phyloP scores from a whole-genome alignment of 2,329 filamentous ascomycete species.

The Cercospora sp. region DNA sequence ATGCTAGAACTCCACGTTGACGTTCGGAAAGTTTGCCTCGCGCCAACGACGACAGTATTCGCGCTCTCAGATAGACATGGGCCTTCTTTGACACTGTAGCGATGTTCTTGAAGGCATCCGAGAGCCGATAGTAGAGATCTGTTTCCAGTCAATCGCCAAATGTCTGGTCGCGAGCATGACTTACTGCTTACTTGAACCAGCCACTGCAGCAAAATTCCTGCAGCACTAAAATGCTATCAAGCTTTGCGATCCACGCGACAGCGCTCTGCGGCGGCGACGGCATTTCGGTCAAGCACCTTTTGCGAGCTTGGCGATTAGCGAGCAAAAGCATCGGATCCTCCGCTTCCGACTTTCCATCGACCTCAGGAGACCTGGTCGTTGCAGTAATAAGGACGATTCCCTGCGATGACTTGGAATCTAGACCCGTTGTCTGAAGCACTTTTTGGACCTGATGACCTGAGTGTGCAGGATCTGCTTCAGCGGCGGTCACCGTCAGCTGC shows the following conservation, averaged over 20 bases:
- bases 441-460: not conserved
- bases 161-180: not conserved
- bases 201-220: not conserved
- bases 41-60: not conserved
- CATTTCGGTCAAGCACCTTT: not conserved
- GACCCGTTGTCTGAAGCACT: not conserved
- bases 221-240: not conserved
- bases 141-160: not conserved
- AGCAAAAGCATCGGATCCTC: not conserved
- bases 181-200: not conserved
- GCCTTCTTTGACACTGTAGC: not conserved
- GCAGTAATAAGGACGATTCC: not conserved
- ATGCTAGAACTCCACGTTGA: not conserved
- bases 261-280: not conserved
- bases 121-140: not conserved
- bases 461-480: not conserved
- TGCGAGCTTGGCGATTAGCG: not conserved
- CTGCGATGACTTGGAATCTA: not conserved
- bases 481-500: not conserved
- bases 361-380: not conserved
- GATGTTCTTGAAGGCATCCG: not conserved
- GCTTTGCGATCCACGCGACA: not conserved
- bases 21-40: not conserved
- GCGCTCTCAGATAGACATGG: not conserved
- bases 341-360: not conserved